A percentile compares a stretch with the other conserved stretches of the same genome.
Evolutionary conservation across 2,329 filamentous ascomycete genomes (phyloP).

Genomic region (Coniochaeta ligniaria): DNA sequence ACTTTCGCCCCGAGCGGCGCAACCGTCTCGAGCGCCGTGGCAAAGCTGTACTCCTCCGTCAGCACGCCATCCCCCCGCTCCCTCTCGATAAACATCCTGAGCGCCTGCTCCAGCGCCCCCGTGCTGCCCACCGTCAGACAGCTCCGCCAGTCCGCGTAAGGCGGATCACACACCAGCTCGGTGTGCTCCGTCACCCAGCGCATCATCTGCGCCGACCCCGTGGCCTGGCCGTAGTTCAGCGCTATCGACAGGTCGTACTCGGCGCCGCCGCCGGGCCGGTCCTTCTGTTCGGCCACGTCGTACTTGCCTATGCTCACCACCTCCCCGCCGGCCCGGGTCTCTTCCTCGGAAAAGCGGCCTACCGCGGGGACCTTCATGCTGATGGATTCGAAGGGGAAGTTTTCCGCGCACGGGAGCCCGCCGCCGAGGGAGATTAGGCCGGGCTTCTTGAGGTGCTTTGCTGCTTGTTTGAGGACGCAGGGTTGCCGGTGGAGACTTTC

Average conservation of each 20-base stretch:
- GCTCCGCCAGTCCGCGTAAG: slow-evolving; percentile 85
- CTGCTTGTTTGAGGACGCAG: slow-evolving; percentile 76
- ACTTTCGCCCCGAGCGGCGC: slow-evolving; percentile 43
- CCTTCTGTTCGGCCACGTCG: slow-evolving; percentile 53
- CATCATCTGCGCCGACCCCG: slow-evolving; percentile 78
- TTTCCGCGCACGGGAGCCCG: slow-evolving; percentile 78
- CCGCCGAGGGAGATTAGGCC: slow-evolving; percentile 89
- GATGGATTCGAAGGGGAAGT: slow-evolving; percentile 85
- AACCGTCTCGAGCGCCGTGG: slow-evolving; percentile 57
- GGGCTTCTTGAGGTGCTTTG: slow-evolving; percentile 69
- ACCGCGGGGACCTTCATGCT: slow-evolving; percentile 64
- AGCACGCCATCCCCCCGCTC: slow-evolving; percentile 69
- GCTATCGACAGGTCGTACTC: slow-evolving; percentile 74
- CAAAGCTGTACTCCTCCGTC: slow-evolving; percentile 89
- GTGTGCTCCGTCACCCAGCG: slow-evolving; percentile 93
- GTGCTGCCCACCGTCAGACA: slow-evolving; percentile 82
- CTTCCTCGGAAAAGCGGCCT: slow-evolving; percentile 64
- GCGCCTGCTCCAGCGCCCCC: slow-evolving; percentile 72
- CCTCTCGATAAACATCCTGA: slow-evolving; percentile 70
- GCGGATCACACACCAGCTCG: slow-evolving; percentile 79
- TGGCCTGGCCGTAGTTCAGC: slow-evolving; percentile 88
- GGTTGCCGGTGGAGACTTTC: slow-evolving; percentile 56
- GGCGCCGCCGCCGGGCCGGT: slow-evolving; percentile 7
- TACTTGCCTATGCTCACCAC: slow-evolving; percentile 71
- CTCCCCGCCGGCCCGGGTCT: slow-evolving; percentile 52